Percentiles rank a stretch among this genome's conserved stretches.
Evolutionary conservation across 2,329 filamentous ascomycete genomes (phyloP).

Genomic region (Phialophora verrucosa): DNA sequence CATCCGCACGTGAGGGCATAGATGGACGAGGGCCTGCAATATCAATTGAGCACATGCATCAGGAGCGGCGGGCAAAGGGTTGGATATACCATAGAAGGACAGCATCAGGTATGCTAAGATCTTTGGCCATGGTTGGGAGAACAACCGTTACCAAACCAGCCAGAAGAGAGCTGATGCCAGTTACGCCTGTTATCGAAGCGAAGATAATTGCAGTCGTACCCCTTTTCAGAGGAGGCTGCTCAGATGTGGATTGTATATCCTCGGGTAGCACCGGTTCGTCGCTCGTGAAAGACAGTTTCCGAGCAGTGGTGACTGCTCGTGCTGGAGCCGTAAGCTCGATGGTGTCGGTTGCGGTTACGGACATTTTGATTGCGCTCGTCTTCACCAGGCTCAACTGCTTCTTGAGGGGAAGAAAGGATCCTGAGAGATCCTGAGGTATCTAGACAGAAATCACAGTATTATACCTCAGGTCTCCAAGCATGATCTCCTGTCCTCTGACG

Average conservation of each 20-base stretch:
- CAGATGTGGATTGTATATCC: not conserved
- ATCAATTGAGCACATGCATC: not conserved
- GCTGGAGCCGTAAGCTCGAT: conserved; percentile 17
- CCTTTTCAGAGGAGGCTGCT: conserved; percentile 6
- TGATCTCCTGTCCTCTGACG: not conserved
- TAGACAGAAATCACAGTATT: not conserved
- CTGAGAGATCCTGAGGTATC: not conserved
- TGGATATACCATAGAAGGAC: conserved; percentile 39
- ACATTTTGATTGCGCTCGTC: conserved; percentile 2
- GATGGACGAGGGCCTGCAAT: conserved; percentile 44
- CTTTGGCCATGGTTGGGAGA: conserved; percentile 38
- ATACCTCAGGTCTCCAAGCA: not conserved
- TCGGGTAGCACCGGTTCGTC: not conserved
- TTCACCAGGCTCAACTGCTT: not conserved
- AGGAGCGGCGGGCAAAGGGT: not conserved
- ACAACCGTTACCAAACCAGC: conserved; percentile 39
- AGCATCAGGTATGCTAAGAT: conserved; percentile 36
- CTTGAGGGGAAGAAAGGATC: too few relatives aligned
- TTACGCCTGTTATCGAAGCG: conserved; percentile 29
- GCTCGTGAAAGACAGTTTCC: not conserved
- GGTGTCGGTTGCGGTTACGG: conserved; percentile 9
- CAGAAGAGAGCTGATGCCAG: conserved; percentile 34
- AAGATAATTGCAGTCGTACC: conserved; percentile 29
- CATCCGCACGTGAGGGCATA: conserved; percentile 54
- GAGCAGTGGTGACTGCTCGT: conserved; percentile 1